Evolutionary conservation across 257 asterid species (phyloP), one percentile per base, ranked within the genome.

Genomic region (Asclepias syriaca): DNA sequence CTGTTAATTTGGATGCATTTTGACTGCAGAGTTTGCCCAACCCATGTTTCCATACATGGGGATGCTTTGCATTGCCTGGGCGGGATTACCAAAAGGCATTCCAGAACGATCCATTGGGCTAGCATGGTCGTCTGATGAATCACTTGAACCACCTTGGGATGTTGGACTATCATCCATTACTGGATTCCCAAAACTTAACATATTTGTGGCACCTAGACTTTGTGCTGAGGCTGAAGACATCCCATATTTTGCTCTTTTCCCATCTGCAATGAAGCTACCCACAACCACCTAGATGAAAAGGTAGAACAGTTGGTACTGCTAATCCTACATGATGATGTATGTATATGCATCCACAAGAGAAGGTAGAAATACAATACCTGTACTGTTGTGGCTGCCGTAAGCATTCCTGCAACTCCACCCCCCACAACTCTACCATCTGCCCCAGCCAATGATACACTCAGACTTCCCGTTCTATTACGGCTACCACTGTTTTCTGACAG

Each of bases 231-330:
- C 6, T 1, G 27, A 24, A 7, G 68, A 34, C 3, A 77, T 43
- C 21, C 66, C 82, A 12, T 77, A 58, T 68, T 90, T 93, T 8
- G 88, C 63, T 69, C 82, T 86, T 71, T 89, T 93, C 27, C 87
- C 97, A n/a, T 90, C 94, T 6, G 91, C 90, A 74, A 89, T 82
- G 83, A 90, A 93, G 88, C 97, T 93, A 58, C 98, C 98, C 0
- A 93, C 96, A 2, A 93, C 80, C 65, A 93, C 89, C 96, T 93
- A 88, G 65, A 56, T 56, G 68, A 57, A 21, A 57, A 21, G 40
- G 55, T 70, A 60, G 72, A 4, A 49, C 12, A 5, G 71, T 57
- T 65, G 57, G 58, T 32, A 67, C 66, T 68, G 43, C 39, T 48
- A 68, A 14, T 2, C 39, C 69, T 1, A 45, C 18, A n/a, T 18